These are phyloP conservation scores for Diaporthe longicolla DNA, from an alignment of 2,329 filamentous ascomycete genomes.

Conservation along the genomic window DNA sequence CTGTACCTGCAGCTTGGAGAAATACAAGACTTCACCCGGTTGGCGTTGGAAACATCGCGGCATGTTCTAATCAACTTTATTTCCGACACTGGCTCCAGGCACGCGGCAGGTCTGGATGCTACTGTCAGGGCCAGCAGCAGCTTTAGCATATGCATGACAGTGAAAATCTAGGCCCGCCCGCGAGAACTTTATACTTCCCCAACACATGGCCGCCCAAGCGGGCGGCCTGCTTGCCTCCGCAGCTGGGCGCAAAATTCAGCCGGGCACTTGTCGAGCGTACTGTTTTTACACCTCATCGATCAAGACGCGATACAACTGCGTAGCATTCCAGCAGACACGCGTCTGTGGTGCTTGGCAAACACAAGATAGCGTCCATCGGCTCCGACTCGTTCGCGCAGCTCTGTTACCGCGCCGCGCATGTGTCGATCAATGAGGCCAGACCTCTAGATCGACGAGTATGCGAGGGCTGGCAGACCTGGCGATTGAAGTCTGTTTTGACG, in stretches of 20 bases:
- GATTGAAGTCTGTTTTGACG: neutral
- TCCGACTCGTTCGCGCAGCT: too few species aligned
- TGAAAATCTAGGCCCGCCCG: slow-evolving; percentile 1
- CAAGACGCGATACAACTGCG: neutral
- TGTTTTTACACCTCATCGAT: neutral
- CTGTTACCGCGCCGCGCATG: neutral
- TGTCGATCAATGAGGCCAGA: neutral
- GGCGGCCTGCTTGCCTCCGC: neutral
- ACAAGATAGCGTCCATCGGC: neutral
- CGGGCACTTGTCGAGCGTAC: neutral
- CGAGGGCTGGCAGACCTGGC: fast-evolving
- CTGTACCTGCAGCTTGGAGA: slow-evolving; percentile 1
- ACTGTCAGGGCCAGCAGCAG: neutral
- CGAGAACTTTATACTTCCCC: neutral
- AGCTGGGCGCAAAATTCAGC: slow-evolving; percentile 18
- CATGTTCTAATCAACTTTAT: neutral
- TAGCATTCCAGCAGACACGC: neutral
- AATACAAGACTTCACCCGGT: neutral
- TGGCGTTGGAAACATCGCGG: neutral
- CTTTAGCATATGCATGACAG: slow-evolving; percentile 1
- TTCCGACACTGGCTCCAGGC: neutral
- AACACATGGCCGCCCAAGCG: neutral
- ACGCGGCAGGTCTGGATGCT: neutral
- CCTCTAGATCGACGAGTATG: neutral
- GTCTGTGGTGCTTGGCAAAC: neutral